Evolutionary conservation across 192 early-diverging fungal genomes (phyloP).

Genomic region (Podila minutissima): DNA sequence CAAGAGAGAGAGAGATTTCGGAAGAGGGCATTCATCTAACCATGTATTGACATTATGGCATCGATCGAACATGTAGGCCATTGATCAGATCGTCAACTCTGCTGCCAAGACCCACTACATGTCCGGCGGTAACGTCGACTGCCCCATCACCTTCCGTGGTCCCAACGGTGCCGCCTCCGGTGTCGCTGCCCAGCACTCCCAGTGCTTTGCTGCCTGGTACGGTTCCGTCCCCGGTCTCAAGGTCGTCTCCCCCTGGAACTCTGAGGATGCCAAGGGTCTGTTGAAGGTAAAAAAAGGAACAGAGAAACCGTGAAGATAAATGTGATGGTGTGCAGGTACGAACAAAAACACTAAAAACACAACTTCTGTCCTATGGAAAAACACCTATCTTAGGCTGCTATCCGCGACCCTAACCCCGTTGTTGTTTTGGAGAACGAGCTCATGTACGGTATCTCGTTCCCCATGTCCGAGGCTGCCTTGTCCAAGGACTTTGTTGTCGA

Average conservation of each 20-base stretch:
- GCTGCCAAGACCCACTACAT: conserved; percentile 98
- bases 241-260: conserved; percentile 95
- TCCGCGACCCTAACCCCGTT: conserved; percentile 98
- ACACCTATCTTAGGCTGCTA: conserved; percentile 79
- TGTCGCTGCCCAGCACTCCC: conserved; percentile 98
- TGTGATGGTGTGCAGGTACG: no score
- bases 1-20: background rate
- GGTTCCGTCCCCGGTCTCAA: conserved; percentile 97
- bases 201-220: conserved; percentile 99
- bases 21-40: background rate
- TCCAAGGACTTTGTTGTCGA: conserved; percentile 86
- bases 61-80: conserved; percentile 67
- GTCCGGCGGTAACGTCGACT: conserved; percentile 87
- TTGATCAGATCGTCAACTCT: conserved; percentile 99
- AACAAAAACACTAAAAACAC: no score
- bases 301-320: no score
- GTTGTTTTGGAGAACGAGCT: conserved; percentile 97
- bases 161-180: conserved; percentile 98
- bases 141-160: conserved; percentile 98
- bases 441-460: conserved; percentile 94
- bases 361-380: no score
- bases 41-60: background rate
- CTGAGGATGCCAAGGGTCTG: conserved; percentile 97
- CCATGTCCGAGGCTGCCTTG: conserved; percentile 74
- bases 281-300: conserved; percentile 67